These are phyloP conservation scores for Tinospora cordifolia DNA, from an alignment of 164 flowering plant species.

Conservation along the genomic window DNA sequence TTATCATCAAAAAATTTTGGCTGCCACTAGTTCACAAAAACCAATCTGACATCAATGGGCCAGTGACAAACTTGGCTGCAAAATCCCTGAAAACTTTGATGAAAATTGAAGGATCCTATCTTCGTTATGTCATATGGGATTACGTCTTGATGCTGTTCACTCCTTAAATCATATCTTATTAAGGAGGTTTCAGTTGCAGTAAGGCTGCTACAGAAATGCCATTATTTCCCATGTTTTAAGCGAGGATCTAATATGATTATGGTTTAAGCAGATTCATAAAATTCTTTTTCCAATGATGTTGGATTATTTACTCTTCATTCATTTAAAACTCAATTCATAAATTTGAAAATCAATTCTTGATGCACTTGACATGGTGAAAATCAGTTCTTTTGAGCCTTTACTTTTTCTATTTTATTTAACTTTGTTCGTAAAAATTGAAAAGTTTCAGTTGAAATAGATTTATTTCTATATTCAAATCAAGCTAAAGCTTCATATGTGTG, in stretches of 20 bases:
- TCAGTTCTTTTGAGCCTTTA: background rate
- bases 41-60: no score
- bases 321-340: background rate
- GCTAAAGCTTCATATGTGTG: no score
- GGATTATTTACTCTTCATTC: background rate
- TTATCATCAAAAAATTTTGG: no score
- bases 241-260: background rate
- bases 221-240: background rate
- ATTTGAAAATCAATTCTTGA: no score
- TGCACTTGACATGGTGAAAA: background rate
- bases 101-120: background rate
- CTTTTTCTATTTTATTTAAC: background rate
- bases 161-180: background rate
- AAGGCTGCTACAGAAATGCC: background rate
- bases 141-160: background rate
- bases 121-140: background rate
- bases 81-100: no score
- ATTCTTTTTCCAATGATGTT: background rate
- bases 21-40: no score
- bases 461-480: no score
- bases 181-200: background rate
- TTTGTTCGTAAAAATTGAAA: no score
- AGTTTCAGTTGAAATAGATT: no score
- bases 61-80: background rate
- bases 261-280: background rate